A percentile compares a stretch with the other conserved stretches of the same genome.
Evolutionary conservation across 176 grass and related monocot genomes (phyloP).

Genomic region (Thalia dealbata): DNA sequence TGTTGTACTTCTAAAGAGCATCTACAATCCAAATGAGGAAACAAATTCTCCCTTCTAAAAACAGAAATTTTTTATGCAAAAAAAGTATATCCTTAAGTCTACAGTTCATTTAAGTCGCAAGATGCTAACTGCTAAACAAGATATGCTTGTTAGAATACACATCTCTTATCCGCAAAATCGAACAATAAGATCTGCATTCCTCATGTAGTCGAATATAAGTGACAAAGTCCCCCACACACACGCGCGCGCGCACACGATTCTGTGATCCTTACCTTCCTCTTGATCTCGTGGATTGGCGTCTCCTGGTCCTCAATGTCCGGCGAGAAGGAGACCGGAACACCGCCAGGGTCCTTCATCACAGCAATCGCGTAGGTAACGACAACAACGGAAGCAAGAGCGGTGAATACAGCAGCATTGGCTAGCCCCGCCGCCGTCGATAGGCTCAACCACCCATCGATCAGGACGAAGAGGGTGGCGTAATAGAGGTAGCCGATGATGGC

Average conservation of each 20-base stretch:
- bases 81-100: background rate
- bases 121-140: background rate
- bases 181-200: background rate
- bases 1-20: background rate
- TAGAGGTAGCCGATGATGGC: slow-evolving; percentile 65
- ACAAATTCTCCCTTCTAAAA: background rate
- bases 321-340: slow-evolving; percentile 62
- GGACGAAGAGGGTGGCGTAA: slow-evolving; percentile 79
- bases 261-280: slow-evolving; percentile 21
- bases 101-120: background rate
- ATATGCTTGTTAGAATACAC: background rate
- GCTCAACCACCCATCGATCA: slow-evolving; percentile 65
- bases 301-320: slow-evolving; percentile 62
- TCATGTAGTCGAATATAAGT: background rate
- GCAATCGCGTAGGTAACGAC: slow-evolving; percentile 52
- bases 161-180: background rate
- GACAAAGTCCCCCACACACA: too few relatives aligned
- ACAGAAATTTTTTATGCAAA: background rate
- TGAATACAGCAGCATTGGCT: slow-evolving; percentile 53
- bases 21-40: background rate
- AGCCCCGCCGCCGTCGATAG: slow-evolving; percentile 55
- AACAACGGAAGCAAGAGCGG: slow-evolving; percentile 36
- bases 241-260: background rate
- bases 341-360: slow-evolving; percentile 60
- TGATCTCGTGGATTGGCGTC: slow-evolving; percentile 69